Percentiles rank a stretch among this genome's conserved stretches.
These are phyloP conservation scores for Lactifluus piperatus DNA, from an alignment of 768 basidiomycete genomes.

Conservation along the genomic window DNA sequence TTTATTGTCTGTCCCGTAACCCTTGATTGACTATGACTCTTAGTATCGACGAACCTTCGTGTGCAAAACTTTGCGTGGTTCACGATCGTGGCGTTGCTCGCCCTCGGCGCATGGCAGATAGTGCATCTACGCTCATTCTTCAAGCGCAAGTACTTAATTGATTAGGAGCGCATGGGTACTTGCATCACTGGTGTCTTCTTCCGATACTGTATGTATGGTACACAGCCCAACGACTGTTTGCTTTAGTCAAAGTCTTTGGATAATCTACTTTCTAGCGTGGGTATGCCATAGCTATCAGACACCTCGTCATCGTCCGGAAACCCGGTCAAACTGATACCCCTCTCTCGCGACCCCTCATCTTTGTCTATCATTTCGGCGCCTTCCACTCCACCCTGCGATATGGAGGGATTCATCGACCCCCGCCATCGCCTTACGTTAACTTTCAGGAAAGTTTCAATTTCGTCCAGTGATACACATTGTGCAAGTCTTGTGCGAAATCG, in stretches of 20 bases:
- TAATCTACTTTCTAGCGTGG: background rate
- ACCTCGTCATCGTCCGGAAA: background rate
- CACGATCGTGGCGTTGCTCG: constrained; percentile 67
- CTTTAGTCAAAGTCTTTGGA: background rate
- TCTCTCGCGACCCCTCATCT: background rate
- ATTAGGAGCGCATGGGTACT: constrained; percentile 27
- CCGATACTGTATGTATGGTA: background rate
- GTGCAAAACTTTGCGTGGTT: constrained; percentile 93
- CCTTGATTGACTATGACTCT: background rate
- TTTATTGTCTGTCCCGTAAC: background rate
- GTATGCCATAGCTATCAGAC: background rate
- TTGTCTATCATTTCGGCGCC: background rate
- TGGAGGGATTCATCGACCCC: constrained; percentile 1
- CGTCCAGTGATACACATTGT: constrained; percentile 20
- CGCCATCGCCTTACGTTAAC: constrained; percentile 23
- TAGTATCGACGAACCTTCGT: constrained; percentile 86
- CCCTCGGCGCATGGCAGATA: constrained; percentile 89
- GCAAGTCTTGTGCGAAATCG: constrained; percentile 22
- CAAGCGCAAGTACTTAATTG: constrained; percentile 91
- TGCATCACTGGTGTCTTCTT: background rate
- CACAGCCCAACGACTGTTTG: background rate
- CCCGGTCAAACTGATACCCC: background rate
- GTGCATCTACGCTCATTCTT: constrained; percentile 92
- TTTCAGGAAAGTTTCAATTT: constrained; percentile 22
- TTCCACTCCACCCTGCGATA: background rate